These are phyloP conservation scores for Diospyros lotus DNA, from an alignment of 148 eudicot genomes.

Conservation along the genomic window DNA sequence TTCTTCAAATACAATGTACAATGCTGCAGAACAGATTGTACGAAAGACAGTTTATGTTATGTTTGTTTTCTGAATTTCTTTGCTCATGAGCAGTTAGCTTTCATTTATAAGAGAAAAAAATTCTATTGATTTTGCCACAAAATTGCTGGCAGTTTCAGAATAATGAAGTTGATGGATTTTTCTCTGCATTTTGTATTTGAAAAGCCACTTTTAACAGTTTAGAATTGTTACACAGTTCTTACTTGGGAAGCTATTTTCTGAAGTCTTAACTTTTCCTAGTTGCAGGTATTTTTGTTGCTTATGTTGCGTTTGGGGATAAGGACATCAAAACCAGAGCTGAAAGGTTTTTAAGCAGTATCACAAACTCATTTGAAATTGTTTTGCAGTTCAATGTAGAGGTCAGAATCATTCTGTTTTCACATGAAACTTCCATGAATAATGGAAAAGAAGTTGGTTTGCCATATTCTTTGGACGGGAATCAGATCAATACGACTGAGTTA, in stretches of 20 bases:
- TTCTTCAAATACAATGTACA: slow-evolving; percentile 10
- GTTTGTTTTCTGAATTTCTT: neutral
- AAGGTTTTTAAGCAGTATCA: slow-evolving; percentile 83
- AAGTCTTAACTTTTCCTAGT: slow-evolving; percentile 1
- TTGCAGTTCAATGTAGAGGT: slow-evolving; percentile 71
- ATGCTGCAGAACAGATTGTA: neutral
- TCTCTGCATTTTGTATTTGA: slow-evolving; percentile 1
- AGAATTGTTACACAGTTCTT: neutral
- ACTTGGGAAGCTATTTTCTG: neutral
- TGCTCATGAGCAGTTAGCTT: neutral
- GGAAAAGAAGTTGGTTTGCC: slow-evolving; percentile 21
- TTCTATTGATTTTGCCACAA: neutral
- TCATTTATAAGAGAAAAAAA: neutral
- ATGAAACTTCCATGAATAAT: slow-evolving; percentile 20
- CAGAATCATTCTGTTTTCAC: slow-evolving; percentile 56
- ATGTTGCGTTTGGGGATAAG: slow-evolving; percentile 65
- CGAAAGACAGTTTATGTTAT: neutral
- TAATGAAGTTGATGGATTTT: neutral
- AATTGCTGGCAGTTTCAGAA: neutral
- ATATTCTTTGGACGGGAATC: slow-evolving; percentile 21
- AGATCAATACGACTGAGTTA: slow-evolving; percentile 20
- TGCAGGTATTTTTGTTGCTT: slow-evolving; percentile 78
- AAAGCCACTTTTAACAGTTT: neutral
- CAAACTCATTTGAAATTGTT: slow-evolving; percentile 76
- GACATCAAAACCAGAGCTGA: slow-evolving; percentile 78